Conservation (phyloP, 2,329 filamentous ascomycete genomes). For the Grosmannia serpens region DNA sequence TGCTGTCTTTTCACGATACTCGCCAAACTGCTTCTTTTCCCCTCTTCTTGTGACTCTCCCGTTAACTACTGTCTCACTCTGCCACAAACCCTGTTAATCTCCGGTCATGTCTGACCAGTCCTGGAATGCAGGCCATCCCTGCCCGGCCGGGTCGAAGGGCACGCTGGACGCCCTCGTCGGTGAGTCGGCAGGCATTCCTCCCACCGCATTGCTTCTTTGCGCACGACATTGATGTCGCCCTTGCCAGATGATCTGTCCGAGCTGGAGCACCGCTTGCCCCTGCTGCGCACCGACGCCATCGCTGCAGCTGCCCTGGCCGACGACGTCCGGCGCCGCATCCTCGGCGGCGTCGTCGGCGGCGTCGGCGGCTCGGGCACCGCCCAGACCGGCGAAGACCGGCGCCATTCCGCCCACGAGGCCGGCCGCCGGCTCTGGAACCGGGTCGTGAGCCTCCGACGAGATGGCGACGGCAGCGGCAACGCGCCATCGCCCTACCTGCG, state of each 20-base stretch:
- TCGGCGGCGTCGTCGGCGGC: neutral
- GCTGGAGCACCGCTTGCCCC: slow-evolving; percentile 6
- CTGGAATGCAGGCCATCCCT: neutral
- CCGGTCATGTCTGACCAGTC: neutral
- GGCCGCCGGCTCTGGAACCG: slow-evolving; percentile 10
- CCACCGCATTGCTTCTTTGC: neutral
- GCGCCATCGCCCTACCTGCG: slow-evolving; percentile 11
- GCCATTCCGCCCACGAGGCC: neutral
- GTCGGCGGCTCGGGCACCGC: neutral
- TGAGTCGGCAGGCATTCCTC: neutral
- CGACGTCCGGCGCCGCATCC: neutral
- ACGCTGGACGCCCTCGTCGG: neutral
- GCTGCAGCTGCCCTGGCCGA: slow-evolving; percentile 6
- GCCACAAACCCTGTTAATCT: neutral
- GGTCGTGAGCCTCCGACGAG: slow-evolving; percentile 2
- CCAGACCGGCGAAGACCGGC: neutral
- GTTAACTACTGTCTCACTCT: neutral
- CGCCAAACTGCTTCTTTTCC: neutral
- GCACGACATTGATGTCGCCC: neutral
- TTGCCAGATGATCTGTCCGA: neutral
- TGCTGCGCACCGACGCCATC: slow-evolving; percentile 4
- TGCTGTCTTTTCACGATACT: neutral
- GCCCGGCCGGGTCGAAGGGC: neutral
- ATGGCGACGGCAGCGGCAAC: slow-evolving; percentile 7
- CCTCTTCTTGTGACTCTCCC: neutral